These are phyloP conservation scores for Leptographium lundbergii DNA, from an alignment of 2,329 filamentous ascomycete species.

Conservation along the genomic window DNA sequence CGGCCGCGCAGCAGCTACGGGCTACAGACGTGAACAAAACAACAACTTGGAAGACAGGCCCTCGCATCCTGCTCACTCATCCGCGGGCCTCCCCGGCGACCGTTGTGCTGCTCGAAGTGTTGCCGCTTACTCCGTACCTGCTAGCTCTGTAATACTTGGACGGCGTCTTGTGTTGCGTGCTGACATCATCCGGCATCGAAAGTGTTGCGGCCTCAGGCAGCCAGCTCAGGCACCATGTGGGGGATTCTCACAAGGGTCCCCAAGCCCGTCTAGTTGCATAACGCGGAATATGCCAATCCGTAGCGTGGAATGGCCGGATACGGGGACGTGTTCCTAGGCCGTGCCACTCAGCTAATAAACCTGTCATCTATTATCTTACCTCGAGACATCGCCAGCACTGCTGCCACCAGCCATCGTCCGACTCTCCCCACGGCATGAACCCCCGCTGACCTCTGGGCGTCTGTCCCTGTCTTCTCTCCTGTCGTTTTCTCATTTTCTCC, in stretches of 20 bases:
- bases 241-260: not conserved
- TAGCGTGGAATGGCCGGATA: slow-evolving; percentile 2
- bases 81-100: not conserved
- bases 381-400: not conserved
- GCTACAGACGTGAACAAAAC: too few species aligned
- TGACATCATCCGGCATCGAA: not conserved
- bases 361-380: not conserved
- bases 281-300: not conserved
- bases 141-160: not conserved
- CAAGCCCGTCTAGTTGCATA: not conserved
- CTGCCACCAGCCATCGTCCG: not conserved
- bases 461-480: not conserved
- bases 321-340: not conserved
- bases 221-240: not conserved
- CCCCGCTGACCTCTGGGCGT: not conserved
- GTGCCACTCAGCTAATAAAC: not conserved
- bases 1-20: too few species aligned
- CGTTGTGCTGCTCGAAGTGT: not conserved
- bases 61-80: not conserved
- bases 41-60: not conserved
- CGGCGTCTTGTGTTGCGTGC: not conserved
- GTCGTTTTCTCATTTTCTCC: not conserved
- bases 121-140: not conserved
- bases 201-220: not conserved
- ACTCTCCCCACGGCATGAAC: not conserved